Base-by-base conservation (phyloP, 139 green algal species). In the Axilococcus clingmanii region DNA sequence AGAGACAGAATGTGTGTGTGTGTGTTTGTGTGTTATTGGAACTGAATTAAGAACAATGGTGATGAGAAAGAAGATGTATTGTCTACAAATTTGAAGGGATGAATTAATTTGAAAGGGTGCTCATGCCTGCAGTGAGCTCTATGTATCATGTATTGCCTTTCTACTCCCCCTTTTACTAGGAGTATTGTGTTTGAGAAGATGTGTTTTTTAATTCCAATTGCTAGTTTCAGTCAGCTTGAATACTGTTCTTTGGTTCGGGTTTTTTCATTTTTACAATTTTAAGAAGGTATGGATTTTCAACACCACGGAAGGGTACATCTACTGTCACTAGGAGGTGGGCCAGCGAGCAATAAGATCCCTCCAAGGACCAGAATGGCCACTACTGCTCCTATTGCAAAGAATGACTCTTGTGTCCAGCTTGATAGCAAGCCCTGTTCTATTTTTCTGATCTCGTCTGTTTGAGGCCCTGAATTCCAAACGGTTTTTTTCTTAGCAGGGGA, bases 231-330 rank as follows among this genome's bases (percentile, higher is more conserved):
- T n/a, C 36, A 42, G 17, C 17, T 17, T n/a, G 17, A 42, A 17
- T n/a, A 42, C 36, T 42, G 17, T 42, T 42, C 17, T 42, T 17
- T 42, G 17, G 36, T 42, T 17, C 17, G 36, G 17, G 36, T 17
- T 42, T 42, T 42, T 42, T 42, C 36, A 17, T 42, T 42, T 17
- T 42, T 42, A n/a, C 36, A 42, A 42, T 42, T 42, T 17, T 42
- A 42, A 42, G 17, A n/a, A n/a, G n/a, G n/a, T n/a, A n/a, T n/a
- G n/a, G n/a, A n/a, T 55, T 27, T 23, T 63, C 32, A 69, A 53
- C 71, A 80, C 71, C 71, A 80, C 4, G 71, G 69, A 27, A 80
- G 44, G 1, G 71, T 79, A 58, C 71, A 80, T 16, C 71, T 47
- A 3, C 43, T 59, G 31, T 79, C 72, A 2, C 43, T 44, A 14